A percentile compares a stretch with the other conserved stretches of the same genome.
Conservation (phyloP, 306 rosid species). For the Lathyrus sativus region DNA sequence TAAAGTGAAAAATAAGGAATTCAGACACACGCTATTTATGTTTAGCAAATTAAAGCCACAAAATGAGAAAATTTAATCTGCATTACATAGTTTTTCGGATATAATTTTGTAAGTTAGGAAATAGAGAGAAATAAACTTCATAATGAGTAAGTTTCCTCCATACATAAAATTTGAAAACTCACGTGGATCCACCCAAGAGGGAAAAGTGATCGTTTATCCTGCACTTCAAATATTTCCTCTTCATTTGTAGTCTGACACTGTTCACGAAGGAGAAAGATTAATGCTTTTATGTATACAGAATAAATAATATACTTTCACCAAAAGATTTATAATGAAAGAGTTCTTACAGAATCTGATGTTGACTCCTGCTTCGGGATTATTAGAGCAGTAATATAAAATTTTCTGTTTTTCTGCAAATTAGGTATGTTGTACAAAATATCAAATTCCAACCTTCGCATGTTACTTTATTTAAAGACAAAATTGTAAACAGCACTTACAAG, state of each 20-base stretch:
- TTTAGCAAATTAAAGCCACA: slow-evolving; percentile 2
- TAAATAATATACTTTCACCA: slow-evolving; percentile 31
- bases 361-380: slow-evolving; percentile 96
- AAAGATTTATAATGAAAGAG: slow-evolving; percentile 32
- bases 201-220: slow-evolving; percentile 86
- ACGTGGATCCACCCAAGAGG: slow-evolving; percentile 99
- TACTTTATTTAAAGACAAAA: slow-evolving; percentile 1
- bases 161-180: slow-evolving; percentile 45
- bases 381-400: slow-evolving; percentile 82
- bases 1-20: slow-evolving; percentile 18
- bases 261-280: slow-evolving; percentile 41
- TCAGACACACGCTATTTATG: slow-evolving; percentile 4
- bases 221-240: slow-evolving; percentile 97
- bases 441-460: slow-evolving; percentile 20
- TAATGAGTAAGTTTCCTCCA: slow-evolving; percentile 19
- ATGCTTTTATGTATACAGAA: slow-evolving; percentile 6
- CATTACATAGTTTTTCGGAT: not conserved
- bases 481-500: slow-evolving; percentile 69
- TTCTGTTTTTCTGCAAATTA: slow-evolving; percentile 83
- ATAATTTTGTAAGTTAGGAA: slow-evolving; percentile 1
- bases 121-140: slow-evolving; percentile 15
- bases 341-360: slow-evolving; percentile 82
- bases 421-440: slow-evolving; percentile 33
- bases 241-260: slow-evolving; percentile 95
- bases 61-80: slow-evolving; percentile 14